Conservation (phyloP, 345 rosid genomes). For the Eucalyptus regnans region DNA sequence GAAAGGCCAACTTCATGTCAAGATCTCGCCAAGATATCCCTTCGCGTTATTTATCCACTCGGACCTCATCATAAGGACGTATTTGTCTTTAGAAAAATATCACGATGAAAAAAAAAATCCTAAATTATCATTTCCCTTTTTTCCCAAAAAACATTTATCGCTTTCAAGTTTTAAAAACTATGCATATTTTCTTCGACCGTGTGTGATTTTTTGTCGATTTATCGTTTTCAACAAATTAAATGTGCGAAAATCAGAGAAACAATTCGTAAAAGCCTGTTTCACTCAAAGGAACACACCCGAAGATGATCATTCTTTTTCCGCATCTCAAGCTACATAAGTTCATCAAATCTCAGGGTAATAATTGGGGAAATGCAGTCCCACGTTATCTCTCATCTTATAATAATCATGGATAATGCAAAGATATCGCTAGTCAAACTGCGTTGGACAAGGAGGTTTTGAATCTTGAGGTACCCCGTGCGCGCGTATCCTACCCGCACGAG, state of each 20-base stretch:
- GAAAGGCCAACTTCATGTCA: background rate
- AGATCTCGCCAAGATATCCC: background rate
- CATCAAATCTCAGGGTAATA: background rate
- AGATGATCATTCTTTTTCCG: background rate
- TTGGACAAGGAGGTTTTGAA: background rate
- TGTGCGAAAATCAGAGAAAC: no score
- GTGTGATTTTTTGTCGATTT: no score
- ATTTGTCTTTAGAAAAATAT: no score
- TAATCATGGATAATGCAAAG: background rate
- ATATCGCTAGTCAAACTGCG: background rate
- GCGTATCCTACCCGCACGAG: background rate
- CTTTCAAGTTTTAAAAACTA: background rate
- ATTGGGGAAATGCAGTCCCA: background rate
- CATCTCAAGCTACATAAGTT: background rate
- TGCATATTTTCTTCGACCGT: no score
- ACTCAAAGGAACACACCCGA: background rate
- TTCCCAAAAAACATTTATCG: no score
- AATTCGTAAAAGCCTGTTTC: background rate
- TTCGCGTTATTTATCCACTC: background rate
- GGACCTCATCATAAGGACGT: background rate
- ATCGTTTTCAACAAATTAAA: background rate
- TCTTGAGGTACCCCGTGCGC: background rate
- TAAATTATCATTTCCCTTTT: no score
- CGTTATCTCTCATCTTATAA: background rate
- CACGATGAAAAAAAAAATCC: no score